Evolutionary conservation across 495 filamentous ascomycete species (phyloP), one percentile per base, ranked within the genome.

Genomic region (Glonium stellatum): DNA sequence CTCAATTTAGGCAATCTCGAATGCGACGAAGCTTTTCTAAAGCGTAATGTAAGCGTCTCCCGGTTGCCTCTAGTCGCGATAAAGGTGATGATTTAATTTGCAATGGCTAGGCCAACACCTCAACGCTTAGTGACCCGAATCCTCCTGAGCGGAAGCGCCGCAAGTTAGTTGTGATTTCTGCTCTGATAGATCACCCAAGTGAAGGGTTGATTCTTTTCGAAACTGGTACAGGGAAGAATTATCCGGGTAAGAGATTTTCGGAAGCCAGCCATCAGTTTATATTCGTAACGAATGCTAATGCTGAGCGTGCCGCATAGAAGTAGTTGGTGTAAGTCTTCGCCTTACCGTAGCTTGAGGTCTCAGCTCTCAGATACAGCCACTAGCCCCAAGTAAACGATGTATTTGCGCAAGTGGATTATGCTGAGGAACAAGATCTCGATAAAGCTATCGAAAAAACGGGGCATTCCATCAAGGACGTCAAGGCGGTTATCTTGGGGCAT

Each of bases 191-290:
- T 19, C 74, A 83, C 61, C 79, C 79, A 0, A 71, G 68, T 11
- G 71, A 77, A 42, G 79, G 80, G 4, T 64, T 77, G 18, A 79
- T 82, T 50, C 70, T 83, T 0, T 82, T 70, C 66, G 79, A 83
- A 57, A 80, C 77, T 0, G 79, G 80, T 8, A 72, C 74, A 54
- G 79, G 76, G 1, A 70, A 78, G 25, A 75, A 80, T 55, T 69
- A 71, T 57, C 65, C 77, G 9, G 69, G 77, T 10, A 66, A n/a
- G n/a, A n/a, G n/a, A n/a, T n/a, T n/a, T n/a, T n/a, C n/a, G n/a
- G n/a, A n/a, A n/a, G n/a, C n/a, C n/a, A n/a, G n/a, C n/a, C n/a
- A n/a, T n/a, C n/a, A n/a, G n/a, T n/a, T n/a, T n/a, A n/a, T n/a
- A n/a, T n/a, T n/a, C n/a, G n/a, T n/a, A n/a, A n/a, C n/a, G n/a